Base-by-base conservation (phyloP, 805 yeast species). In the Dipodascus geniculatus region DNA sequence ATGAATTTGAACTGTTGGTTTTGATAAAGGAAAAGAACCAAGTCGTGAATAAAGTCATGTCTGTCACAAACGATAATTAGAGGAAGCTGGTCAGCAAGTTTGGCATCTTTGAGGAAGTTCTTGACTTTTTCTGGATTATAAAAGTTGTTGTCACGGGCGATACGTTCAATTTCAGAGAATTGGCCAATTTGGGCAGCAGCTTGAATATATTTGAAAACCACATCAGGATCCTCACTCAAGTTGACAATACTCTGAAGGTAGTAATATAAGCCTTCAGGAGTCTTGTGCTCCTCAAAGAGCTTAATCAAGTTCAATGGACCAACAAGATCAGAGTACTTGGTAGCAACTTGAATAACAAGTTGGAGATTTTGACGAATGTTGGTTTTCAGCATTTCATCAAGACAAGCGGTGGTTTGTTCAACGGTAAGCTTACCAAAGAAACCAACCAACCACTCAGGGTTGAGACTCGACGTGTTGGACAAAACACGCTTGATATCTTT, bases 81-180 rank as follows among this genome's bases (percentile, higher is more conserved):
- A 50, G 99, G 99, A 58, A 93, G 77, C 74, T 93, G 99, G 67
- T 93, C 98, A 57, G 90, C 90, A 59, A 93, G 77, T 65, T 86
- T 82, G 57, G 91, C 88, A 68, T 93, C 99, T 72, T 93, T 93
- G 73, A 93, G 78, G 72, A 87, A 95, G 74, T 93, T 93, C 77
- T 93, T 93, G 56, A 93, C 98, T 72, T 90, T 90, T 69, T 93
- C 99, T 56, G 98, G 95, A 67, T 89, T 91, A 71, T 91, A 93
- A 55, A 88, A 91, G 60, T 81, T 86, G 75, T 93, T 93, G 67
- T 89, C 96, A 69, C 93, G 83, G 52, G 89, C 96, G 57, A 93
- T 81, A 70, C 99, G 82, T 74, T 93, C 99, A 65, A 93, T 88
- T 73, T 93, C 99, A 65, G 86, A 85, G 68, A 78, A 77, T 74